A percentile compares a stretch with the other conserved stretches of the same genome.
These are phyloP conservation scores for Pascua guehoae DNA, from an alignment of 1,284 basidiomycete species.

Conservation along the genomic window DNA sequence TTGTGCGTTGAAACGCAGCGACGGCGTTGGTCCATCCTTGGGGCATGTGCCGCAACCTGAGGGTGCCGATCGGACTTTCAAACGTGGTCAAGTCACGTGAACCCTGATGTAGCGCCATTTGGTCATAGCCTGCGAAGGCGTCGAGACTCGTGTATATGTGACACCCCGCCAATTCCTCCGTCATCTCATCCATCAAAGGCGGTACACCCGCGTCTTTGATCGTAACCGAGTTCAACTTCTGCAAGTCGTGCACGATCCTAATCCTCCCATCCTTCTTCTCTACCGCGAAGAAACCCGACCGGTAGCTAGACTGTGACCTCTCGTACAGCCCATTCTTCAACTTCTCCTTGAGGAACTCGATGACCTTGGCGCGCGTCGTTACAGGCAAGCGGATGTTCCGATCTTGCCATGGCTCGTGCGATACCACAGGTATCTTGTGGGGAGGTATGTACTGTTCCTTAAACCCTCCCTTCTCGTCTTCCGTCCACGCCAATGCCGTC, in stretches of 20 bases:
- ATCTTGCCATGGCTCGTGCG: constrained; percentile 7
- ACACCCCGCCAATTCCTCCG: too few species aligned
- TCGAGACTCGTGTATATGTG: too few species aligned
- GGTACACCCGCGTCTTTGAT: constrained; percentile 7
- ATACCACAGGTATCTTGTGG: background rate
- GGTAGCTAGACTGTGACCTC: too few species aligned
- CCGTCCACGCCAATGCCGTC: constrained; percentile 3
- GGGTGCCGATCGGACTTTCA: too few species aligned
- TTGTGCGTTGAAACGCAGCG: too few species aligned
- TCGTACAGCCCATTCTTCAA: too few species aligned
- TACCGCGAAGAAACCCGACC: too few species aligned
- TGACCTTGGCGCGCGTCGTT: background rate
- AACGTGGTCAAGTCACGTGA: too few species aligned
- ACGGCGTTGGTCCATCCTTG: too few species aligned
- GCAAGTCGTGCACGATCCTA: constrained; percentile 12
- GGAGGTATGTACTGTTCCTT: constrained; percentile 1
- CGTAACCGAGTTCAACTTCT: constrained; percentile 11
- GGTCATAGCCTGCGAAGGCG: too few species aligned
- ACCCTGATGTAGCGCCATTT: too few species aligned
- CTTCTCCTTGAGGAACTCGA: constrained; percentile 2
- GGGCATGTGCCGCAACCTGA: too few species aligned
- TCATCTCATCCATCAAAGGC: constrained; percentile 10
- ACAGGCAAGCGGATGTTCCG: background rate
- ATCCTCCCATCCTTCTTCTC: constrained; percentile 14
- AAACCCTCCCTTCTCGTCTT: constrained; percentile 8